phyloP scores from a whole-genome alignment of 2,329 filamentous ascomycete species.

The Teratosphaeria epicoccoides region DNA sequence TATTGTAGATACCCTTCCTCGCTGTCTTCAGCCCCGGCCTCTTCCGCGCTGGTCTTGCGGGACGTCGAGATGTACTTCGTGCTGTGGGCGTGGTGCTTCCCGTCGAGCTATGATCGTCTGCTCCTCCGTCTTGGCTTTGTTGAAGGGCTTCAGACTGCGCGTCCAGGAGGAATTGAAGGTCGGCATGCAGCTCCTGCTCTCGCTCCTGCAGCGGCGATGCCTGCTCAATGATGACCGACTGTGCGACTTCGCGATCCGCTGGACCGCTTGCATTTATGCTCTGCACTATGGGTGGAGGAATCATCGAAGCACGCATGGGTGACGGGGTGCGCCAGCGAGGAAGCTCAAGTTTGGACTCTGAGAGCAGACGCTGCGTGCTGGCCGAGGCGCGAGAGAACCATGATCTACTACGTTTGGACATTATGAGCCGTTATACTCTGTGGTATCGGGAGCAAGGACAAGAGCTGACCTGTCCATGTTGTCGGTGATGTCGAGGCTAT shows the following conservation, averaged over 20 bases:
- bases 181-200: conserved; percentile 44
- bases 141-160: conserved; percentile 49
- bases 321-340: conserved; percentile 26
- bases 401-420: conserved; percentile 15
- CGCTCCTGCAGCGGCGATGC: conserved; percentile 30
- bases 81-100: conserved; percentile 40
- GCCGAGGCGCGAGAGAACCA: conserved; percentile 19
- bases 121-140: conserved; percentile 33
- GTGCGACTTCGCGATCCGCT: conserved; percentile 8
- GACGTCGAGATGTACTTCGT: conserved; percentile 27
- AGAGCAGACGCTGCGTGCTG: conserved; percentile 13
- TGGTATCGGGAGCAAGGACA: neutral
- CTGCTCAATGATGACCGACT: conserved; percentile 35
- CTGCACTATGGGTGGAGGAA: conserved; percentile 26
- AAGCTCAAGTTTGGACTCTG: conserved; percentile 17
- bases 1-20: conserved; percentile 52
- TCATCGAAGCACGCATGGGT: conserved; percentile 23
- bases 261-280: conserved; percentile 16
- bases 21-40: conserved; percentile 51
- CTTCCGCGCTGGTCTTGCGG: conserved; percentile 43
- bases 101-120: conserved; percentile 37
- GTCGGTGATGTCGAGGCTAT: neutral
- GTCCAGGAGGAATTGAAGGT: conserved; percentile 50
- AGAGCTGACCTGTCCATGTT: conserved; percentile 1
- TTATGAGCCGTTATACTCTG: conserved; percentile 5